These are phyloP conservation scores for Zoysia matrella DNA, from an alignment of 202 grass and related monocot genomes.

Conservation along the genomic window DNA sequence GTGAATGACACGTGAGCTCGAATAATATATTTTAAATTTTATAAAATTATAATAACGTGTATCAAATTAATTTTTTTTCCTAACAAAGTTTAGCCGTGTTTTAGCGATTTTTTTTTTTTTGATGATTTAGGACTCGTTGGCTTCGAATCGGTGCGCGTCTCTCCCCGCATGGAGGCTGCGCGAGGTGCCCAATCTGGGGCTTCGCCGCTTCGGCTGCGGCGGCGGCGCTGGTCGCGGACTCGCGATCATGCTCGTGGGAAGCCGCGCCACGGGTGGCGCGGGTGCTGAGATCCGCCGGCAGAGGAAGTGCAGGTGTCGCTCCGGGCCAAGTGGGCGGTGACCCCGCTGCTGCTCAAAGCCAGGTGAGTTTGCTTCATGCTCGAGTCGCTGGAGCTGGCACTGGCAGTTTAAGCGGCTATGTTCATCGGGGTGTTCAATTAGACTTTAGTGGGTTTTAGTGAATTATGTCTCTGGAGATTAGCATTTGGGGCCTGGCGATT, in stretches of 20 bases:
- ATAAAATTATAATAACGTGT: too few species aligned
- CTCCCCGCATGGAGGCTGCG: constrained; percentile 41
- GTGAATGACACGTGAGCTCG: too few species aligned
- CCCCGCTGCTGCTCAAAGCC: constrained; percentile 86
- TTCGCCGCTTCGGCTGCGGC: constrained; percentile 26
- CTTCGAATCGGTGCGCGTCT: constrained; percentile 27
- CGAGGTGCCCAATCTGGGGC: constrained; percentile 56
- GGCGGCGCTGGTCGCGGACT: constrained; percentile 26
- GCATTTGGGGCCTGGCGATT: not conserved
- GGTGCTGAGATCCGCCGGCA: constrained; percentile 58
- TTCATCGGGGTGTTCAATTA: constrained; percentile 21
- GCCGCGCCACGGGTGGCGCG: constrained; percentile 16
- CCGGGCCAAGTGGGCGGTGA: constrained; percentile 89
- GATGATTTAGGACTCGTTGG: not conserved
- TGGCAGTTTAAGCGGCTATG: not conserved
- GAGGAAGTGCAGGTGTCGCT: constrained; percentile 93
- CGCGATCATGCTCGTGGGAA: constrained; percentile 39
- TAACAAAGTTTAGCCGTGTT: too few species aligned
- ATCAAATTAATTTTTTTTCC: too few species aligned
- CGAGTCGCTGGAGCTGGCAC: not conserved
- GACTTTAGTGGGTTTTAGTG: not conserved
- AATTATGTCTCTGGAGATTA: not conserved
- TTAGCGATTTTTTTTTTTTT: too few species aligned
- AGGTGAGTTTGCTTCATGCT: constrained; percentile 52
- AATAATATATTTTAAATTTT: too few species aligned